phyloP scores from a whole-genome alignment of 2,329 filamentous ascomycete genomes.

The Fusarium phyllophilum region DNA sequence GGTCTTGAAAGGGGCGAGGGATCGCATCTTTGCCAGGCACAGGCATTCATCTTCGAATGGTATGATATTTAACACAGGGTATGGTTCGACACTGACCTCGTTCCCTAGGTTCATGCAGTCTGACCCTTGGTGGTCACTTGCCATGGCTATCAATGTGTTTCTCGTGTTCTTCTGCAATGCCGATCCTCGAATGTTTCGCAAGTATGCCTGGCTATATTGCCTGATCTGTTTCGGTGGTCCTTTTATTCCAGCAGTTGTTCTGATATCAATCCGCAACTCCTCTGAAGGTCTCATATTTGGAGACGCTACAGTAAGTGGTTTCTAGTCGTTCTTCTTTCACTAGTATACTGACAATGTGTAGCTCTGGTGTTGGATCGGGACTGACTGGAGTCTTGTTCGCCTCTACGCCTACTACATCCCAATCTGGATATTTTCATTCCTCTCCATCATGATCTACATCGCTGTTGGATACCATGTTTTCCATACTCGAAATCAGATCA shows the following conservation, averaged over 20 bases:
- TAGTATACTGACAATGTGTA: constrained; percentile 42
- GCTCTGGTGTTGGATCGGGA: constrained; percentile 71
- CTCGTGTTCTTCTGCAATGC: constrained; percentile 70
- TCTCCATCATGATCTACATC: constrained; percentile 65
- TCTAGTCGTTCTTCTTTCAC: accelerated
- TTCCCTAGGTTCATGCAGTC: constrained; percentile 77
- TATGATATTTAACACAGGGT: constrained; percentile 47
- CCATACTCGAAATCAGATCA: constrained; percentile 65
- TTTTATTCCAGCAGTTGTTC: constrained; percentile 71
- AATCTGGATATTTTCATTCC: constrained; percentile 67
- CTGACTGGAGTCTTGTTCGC: constrained; percentile 63
- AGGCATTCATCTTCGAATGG: constrained; percentile 73
- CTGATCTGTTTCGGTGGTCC: constrained; percentile 76
- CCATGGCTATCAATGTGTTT: constrained; percentile 85
- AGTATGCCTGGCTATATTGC: constrained; percentile 76
- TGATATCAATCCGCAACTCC: constrained; percentile 65
- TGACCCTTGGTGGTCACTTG: constrained; percentile 80
- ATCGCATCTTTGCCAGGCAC: constrained; percentile 69
- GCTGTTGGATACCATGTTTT: constrained; percentile 69
- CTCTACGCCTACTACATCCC: constrained; percentile 70
- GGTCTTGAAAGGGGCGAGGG: constrained; percentile 65
- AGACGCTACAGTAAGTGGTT: constrained; percentile 61
- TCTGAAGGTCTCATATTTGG: constrained; percentile 60
- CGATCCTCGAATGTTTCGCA: constrained; percentile 70
- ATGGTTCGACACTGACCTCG: neutral